Conservation (phyloP, 306 rosid species). For the Carpinus fangiana region DNA sequence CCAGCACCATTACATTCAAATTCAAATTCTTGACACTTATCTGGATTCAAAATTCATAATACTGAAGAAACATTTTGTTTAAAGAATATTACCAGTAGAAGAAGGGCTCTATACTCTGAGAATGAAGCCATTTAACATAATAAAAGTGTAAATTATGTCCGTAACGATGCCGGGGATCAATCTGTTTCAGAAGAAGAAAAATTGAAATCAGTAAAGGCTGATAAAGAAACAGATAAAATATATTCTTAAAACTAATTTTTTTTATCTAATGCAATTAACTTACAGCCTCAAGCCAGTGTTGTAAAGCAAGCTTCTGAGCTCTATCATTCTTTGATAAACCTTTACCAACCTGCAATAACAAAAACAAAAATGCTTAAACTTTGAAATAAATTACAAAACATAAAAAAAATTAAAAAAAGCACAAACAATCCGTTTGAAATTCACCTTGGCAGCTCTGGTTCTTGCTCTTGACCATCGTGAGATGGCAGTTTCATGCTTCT, state of each 20-base stretch:
- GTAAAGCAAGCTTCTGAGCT: conserved; percentile 95
- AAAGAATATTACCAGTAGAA: conserved; percentile 82
- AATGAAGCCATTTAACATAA: conserved; percentile 84
- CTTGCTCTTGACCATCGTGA: conserved; percentile 99
- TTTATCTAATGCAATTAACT: conserved; percentile 33
- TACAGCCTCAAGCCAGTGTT: conserved; percentile 99
- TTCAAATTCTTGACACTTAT: conserved; percentile 16
- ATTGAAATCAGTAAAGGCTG: conserved; percentile 27
- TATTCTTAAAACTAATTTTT: neutral
- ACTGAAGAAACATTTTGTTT: conserved; percentile 8
- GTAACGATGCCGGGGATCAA: conserved; percentile 96
- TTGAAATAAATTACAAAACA: conserved; percentile 10
- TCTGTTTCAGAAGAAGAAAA: conserved; percentile 47
- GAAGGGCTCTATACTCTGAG: conserved; percentile 89
- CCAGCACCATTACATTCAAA: conserved; percentile 14
- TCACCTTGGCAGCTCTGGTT: conserved; percentile 96
- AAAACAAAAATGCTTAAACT: conserved; percentile 19
- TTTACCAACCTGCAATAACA: conserved; percentile 83
- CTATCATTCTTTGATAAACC: conserved; percentile 86
- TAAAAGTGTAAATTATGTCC: conserved; percentile 96
- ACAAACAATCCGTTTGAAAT: conserved; percentile 5
- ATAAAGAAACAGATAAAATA: conserved; percentile 11
- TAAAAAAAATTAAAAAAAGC: neutral
- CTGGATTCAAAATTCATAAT: neutral
- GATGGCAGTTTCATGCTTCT: conserved; percentile 93